These are phyloP conservation scores for Chlorella vulgaris DNA, from an alignment of 139 green algal species.

Conservation along the genomic window DNA sequence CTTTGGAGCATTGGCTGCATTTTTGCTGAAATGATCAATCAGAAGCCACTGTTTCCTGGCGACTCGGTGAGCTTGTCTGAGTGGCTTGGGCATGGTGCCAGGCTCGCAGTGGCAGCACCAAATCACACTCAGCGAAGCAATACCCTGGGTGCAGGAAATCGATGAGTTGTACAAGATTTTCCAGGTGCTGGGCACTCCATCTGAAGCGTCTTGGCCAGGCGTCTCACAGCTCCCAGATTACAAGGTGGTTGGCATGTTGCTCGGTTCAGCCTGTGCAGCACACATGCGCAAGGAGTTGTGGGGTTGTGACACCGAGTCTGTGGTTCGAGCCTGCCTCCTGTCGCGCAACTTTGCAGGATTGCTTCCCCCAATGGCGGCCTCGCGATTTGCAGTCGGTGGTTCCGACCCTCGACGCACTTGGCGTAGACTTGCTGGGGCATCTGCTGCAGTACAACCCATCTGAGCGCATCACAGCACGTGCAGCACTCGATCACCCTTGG, in stretches of 20 bases:
- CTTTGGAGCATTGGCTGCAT: slow-evolving; percentile 98
- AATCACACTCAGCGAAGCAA: not conserved
- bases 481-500: slow-evolving; percentile 77
- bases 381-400: slow-evolving; percentile 54
- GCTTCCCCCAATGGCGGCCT: slow-evolving; percentile 39
- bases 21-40: slow-evolving; percentile 91
- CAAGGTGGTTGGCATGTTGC: slow-evolving; percentile 57
- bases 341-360: slow-evolving; percentile 25
- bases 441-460: slow-evolving; percentile 68
- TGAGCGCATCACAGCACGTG: slow-evolving; percentile 64
- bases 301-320: too few species aligned
- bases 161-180: slow-evolving; percentile 81
- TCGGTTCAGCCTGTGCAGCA: too few species aligned
- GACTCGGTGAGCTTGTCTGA: slow-evolving; percentile 64
- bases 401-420: slow-evolving; percentile 61
- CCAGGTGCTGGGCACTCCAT: slow-evolving; percentile 65
- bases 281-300: too few species aligned
- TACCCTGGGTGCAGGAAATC: slow-evolving; percentile 56
- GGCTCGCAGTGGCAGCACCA: not conserved
- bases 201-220: slow-evolving; percentile 58
- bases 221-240: slow-evolving; percentile 75
- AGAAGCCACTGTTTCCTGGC: slow-evolving; percentile 85
- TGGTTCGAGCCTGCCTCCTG: too few species aligned
- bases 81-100: too few species aligned
- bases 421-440: slow-evolving; percentile 73